Percentiles rank a stretch among this genome's conserved stretches.
phyloP scores from a whole-genome alignment of 2,329 filamentous ascomycete species.

The Fusarium mangiferae region DNA sequence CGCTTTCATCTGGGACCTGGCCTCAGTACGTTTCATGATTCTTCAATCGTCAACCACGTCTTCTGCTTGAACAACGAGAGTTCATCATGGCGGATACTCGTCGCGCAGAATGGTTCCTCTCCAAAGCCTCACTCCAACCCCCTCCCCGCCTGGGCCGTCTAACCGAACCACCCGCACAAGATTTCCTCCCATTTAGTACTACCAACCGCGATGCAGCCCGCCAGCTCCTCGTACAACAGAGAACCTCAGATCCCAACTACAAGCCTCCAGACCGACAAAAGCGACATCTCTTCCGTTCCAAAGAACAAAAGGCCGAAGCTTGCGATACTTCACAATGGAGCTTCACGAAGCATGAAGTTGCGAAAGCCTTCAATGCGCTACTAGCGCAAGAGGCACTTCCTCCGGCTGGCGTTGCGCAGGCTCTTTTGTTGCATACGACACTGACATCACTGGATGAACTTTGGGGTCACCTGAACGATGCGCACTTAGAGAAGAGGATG shows the following conservation, averaged over 20 bases:
- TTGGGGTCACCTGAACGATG: slow-evolving; percentile 17
- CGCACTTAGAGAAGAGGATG: slow-evolving; percentile 21
- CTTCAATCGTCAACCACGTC: neutral
- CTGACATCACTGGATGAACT: slow-evolving; percentile 12
- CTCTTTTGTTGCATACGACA: neutral
- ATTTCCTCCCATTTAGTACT: neutral
- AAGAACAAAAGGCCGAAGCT: neutral
- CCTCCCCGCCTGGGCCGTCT: slow-evolving; percentile 1
- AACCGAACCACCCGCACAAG: slow-evolving; percentile 3
- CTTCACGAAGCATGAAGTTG: slow-evolving; percentile 24
- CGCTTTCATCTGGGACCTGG: neutral
- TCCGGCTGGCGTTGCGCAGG: slow-evolving; percentile 16
- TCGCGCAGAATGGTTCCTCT: slow-evolving; percentile 21
- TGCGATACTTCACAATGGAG: slow-evolving; percentile 12
- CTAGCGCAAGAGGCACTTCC: neutral
- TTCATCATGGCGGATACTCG: neutral
- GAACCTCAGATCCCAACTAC: neutral
- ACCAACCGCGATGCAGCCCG: slow-evolving; percentile 4
- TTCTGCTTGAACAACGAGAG: neutral
- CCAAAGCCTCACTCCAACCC: slow-evolving; percentile 6
- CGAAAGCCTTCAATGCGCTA: slow-evolving; percentile 1
- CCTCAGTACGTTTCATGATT: neutral
- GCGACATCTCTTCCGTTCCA: slow-evolving; percentile 7
- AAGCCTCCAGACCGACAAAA: neutral
- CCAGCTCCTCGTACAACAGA: slow-evolving; percentile 3